phyloP scores from a whole-genome alignment of 2,329 filamentous ascomycete species.

The Xylaria sp. region DNA sequence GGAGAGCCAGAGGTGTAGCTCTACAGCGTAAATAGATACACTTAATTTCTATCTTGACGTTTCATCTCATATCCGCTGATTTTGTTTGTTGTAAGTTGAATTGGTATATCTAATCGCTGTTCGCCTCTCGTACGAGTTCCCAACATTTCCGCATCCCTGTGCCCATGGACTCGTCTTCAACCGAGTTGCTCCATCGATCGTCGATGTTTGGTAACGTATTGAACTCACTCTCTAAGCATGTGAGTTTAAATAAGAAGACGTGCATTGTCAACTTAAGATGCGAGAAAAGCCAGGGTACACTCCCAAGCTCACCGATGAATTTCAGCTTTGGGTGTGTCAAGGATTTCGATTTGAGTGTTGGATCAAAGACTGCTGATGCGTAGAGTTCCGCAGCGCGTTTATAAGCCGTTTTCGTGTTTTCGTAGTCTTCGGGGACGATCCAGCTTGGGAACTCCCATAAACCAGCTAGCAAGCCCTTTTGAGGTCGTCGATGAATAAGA shows the following conservation, averaged over 20 bases:
- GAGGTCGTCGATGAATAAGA: slow-evolving; percentile 62
- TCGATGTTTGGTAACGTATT: slow-evolving; percentile 18
- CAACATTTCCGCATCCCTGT: slow-evolving; percentile 70
- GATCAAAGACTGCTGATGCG: slow-evolving; percentile 47
- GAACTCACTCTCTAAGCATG: slow-evolving; percentile 32
- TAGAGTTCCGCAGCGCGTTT: slow-evolving; percentile 53
- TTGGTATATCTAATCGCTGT: slow-evolving; percentile 20
- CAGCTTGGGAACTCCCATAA: slow-evolving; percentile 68
- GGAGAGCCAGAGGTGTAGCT: slow-evolving; percentile 38
- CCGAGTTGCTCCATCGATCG: slow-evolving; percentile 53
- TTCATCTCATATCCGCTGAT: not conserved
- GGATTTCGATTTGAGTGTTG: slow-evolving; percentile 19
- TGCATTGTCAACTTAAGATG: slow-evolving; percentile 68
- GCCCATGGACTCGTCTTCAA: slow-evolving; percentile 66
- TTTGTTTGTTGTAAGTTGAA: not conserved
- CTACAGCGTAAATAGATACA: not conserved
- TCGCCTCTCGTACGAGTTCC: slow-evolving; percentile 54
- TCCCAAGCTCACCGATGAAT: slow-evolving; percentile 59
- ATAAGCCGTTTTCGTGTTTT: slow-evolving; percentile 49
- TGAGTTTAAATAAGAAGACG: slow-evolving; percentile 61
- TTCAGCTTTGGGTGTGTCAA: slow-evolving; percentile 39
- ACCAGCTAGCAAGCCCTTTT: slow-evolving; percentile 65
- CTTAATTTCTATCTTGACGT: not conserved
- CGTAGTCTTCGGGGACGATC: slow-evolving; percentile 48
- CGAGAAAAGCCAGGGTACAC: slow-evolving; percentile 67